A percentile compares a stretch with the other conserved stretches of the same genome.
These are phyloP conservation scores for Ganoderma boninense DNA, from an alignment of 1,284 basidiomycete genomes.

Conservation along the genomic window DNA sequence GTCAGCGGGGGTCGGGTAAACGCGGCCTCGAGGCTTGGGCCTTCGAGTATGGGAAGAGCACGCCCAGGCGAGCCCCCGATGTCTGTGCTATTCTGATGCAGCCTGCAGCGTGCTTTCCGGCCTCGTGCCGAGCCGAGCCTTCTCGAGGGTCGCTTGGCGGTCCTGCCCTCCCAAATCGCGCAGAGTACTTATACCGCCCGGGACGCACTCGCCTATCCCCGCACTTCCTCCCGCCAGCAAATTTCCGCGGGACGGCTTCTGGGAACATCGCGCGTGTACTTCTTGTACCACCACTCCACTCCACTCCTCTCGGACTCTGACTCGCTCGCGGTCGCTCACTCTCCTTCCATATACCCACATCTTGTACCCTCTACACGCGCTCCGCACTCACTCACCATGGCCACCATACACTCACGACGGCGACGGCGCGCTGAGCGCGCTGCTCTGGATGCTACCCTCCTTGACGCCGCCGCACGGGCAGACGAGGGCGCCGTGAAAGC, in stretches of 20 bases:
- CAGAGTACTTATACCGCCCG: slow-evolving; percentile 28
- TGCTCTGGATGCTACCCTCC: slow-evolving; percentile 44
- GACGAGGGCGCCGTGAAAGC: slow-evolving; percentile 59
- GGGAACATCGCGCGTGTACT: slow-evolving; percentile 14
- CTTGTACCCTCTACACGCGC: slow-evolving; percentile 2
- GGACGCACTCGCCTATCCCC: slow-evolving; percentile 23
- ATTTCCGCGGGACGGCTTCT: slow-evolving; percentile 23
- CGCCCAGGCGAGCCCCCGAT: slow-evolving; percentile 7
- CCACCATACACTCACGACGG: slow-evolving; percentile 18
- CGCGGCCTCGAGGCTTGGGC: slow-evolving; percentile 36
- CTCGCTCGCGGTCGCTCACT: slow-evolving; percentile 14
- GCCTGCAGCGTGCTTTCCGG: slow-evolving; percentile 22
- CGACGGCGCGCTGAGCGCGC: slow-evolving; percentile 28
- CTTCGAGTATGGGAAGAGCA: slow-evolving; percentile 27
- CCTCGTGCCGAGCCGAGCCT: slow-evolving; percentile 25
- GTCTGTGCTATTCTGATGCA: slow-evolving; percentile 28
- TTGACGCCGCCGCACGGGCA: slow-evolving; percentile 65
- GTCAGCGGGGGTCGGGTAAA: slow-evolving; percentile 19
- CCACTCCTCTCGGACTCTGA: slow-evolving; percentile 2
- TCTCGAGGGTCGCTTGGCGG: not conserved
- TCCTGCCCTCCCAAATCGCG: slow-evolving; percentile 10
- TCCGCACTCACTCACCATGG: slow-evolving; percentile 19
- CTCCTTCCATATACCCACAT: slow-evolving; percentile 16
- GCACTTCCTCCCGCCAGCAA: slow-evolving; percentile 27
- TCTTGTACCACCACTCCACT: slow-evolving; percentile 20